phyloP scores from a whole-genome alignment of 805 yeast species.

The Torulaspora quercuum region DNA sequence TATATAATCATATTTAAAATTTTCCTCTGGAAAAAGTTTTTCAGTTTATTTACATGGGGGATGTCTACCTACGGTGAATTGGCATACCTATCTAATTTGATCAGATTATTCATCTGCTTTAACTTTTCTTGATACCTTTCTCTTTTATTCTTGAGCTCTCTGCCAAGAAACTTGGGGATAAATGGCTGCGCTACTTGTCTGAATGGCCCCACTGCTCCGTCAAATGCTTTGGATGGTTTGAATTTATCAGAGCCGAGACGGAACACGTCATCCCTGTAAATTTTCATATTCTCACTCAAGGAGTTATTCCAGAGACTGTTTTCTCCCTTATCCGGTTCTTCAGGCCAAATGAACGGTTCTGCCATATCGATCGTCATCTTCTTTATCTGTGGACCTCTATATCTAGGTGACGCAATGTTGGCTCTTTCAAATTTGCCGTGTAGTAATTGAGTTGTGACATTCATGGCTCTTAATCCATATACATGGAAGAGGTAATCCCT shows the following conservation, averaged over 20 bases:
- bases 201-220: constrained; percentile 58
- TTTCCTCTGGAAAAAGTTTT: too few species aligned
- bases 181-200: constrained; percentile 63
- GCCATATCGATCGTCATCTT: constrained; percentile 97
- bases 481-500: constrained; percentile 90
- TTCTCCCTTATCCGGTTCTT: constrained; percentile 41
- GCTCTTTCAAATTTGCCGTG: constrained; percentile 68
- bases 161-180: constrained; percentile 48
- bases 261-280: constrained; percentile 50
- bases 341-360: constrained; percentile 96
- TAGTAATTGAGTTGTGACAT: constrained; percentile 78
- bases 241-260: constrained; percentile 61
- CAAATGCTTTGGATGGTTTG: constrained; percentile 70
- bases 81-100: constrained; percentile 16
- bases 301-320: constrained; percentile 42
- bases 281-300: constrained; percentile 46
- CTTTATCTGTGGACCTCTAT: constrained; percentile 76
- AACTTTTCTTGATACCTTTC: constrained; percentile 22
- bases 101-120: constrained; percentile 17
- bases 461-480: constrained; percentile 86
- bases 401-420: constrained; percentile 58
- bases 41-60: constrained; percentile 6
- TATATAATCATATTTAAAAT: too few species aligned
- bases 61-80: constrained; percentile 1
- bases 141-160: constrained; percentile 47